Evolutionary conservation across 1,284 basidiomycete genomes (phyloP), one percentile per base, ranked within the genome.

Genomic region (Bothia castanella): DNA sequence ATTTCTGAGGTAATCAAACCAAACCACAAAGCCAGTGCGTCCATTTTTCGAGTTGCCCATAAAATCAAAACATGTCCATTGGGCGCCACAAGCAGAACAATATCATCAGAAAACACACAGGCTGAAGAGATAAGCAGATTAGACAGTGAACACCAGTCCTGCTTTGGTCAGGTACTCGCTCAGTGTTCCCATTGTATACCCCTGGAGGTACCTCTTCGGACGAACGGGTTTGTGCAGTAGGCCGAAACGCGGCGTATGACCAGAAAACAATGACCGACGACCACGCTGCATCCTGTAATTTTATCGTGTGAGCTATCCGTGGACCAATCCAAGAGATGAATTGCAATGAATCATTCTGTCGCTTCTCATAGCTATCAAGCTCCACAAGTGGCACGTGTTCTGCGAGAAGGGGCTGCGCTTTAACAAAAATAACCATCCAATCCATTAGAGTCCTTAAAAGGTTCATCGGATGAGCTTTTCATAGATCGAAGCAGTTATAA

Each of bases 341-440:
- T 16, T n/a, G n/a, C n/a, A n/a, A n/a, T n/a, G n/a, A n/a, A n/a
- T n/a, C n/a, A n/a, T n/a, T n/a, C n/a, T n/a, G n/a, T n/a, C n/a
- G n/a, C n/a, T n/a, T n/a, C n/a, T n/a, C n/a, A n/a, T n/a, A n/a
- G n/a, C n/a, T n/a, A n/a, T n/a, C n/a, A n/a, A n/a, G n/a, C n/a
- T n/a, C n/a, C n/a, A n/a, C n/a, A n/a, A n/a, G n/a, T n/a, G n/a
- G n/a, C n/a, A n/a, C n/a, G n/a, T n/a, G n/a, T n/a, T n/a, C n/a
- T n/a, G n/a, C n/a, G n/a, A n/a, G n/a, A n/a, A n/a, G n/a, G n/a
- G n/a, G n/a, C n/a, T n/a, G n/a, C n/a, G n/a, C n/a, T n/a, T n/a
- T n/a, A n/a, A n/a, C n/a, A n/a, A n/a, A 41, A 45, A 55, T 52
- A 45, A 20, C 29, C 12, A 32, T 20, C 35, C 37, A 35, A 29